phyloP scores from a whole-genome alignment of 2,329 filamentous ascomycete genomes.

The Colletotrichum sp. region DNA sequence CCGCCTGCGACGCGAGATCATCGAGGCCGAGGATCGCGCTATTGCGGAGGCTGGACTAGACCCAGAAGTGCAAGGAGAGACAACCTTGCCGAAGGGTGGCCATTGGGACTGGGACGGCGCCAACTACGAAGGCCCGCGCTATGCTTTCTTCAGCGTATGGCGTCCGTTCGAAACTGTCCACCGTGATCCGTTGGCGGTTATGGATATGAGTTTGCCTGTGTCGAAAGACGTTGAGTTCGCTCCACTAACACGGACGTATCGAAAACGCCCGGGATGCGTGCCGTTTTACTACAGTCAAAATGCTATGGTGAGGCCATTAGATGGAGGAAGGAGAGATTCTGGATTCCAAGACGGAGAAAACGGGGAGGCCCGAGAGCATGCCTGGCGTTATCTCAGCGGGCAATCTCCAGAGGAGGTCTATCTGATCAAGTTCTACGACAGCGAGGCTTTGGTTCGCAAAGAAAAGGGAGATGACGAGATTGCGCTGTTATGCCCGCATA shows the following conservation, averaged over 20 bases:
- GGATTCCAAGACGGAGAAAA: background rate
- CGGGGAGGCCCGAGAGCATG: background rate
- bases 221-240: background rate
- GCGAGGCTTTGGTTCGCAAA: constrained; percentile 1
- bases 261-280: background rate
- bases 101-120: constrained; percentile 8
- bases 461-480: background rate
- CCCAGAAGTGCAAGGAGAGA: background rate
- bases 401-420: constrained; percentile 1
- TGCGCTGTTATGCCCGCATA: background rate
- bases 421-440: constrained; percentile 2
- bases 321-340: background rate
- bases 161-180: background rate
- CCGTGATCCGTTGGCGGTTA: constrained; percentile 5
- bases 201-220: background rate
- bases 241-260: constrained; percentile 1
- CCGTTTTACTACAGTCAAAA: constrained; percentile 12
- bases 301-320: background rate
- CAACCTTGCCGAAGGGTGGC: background rate
- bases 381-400: constrained; percentile 3
- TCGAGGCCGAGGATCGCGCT: constrained; percentile 1
- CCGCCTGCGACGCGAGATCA: background rate
- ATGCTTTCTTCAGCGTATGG: constrained; percentile 8
- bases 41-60: background rate
- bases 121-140: constrained; percentile 3